A percentile compares a stretch with the other conserved stretches of the same genome.
Conservation (phyloP, 768 basidiomycete species). For the Phanerodontia chrysosporium region DNA sequence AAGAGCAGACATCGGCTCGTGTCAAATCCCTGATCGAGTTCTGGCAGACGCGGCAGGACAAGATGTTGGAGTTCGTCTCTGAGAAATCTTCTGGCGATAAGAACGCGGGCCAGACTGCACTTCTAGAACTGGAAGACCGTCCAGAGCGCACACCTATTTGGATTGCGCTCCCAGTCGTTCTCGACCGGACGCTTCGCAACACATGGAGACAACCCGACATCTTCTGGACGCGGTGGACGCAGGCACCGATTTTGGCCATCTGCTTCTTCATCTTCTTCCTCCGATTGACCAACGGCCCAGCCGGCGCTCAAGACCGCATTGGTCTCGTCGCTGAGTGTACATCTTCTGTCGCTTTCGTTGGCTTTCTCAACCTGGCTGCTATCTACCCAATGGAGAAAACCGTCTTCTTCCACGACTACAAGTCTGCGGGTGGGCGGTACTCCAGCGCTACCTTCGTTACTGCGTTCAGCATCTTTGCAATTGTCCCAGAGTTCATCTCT, state of each 20-base stretch:
- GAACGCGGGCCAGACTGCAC: not conserved
- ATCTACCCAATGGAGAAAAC: constrained; percentile 41
- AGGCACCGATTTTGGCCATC: constrained; percentile 18
- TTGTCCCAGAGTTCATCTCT: constrained; percentile 19
- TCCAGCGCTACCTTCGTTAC: constrained; percentile 32
- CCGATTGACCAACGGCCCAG: constrained; percentile 30
- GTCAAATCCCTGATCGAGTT: constrained; percentile 5
- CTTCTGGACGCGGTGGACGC: constrained; percentile 13
- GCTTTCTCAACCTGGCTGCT: constrained; percentile 26
- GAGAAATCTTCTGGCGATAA: not conserved
- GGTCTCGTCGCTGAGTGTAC: constrained; percentile 28
- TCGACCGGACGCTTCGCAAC: constrained; percentile 34
- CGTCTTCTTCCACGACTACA: constrained; percentile 39
- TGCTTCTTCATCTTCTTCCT: constrained; percentile 36
- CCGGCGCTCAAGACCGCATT: constrained; percentile 38
- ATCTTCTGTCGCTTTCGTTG: constrained; percentile 32
- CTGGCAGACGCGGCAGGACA: constrained; percentile 7
- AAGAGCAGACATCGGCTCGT: constrained; percentile 8
- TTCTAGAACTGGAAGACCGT: constrained; percentile 10
- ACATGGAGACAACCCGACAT: constrained; percentile 35
- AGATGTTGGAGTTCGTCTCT: not conserved
- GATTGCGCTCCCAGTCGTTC: constrained; percentile 34
- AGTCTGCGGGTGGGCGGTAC: constrained; percentile 33
- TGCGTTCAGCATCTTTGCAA: constrained; percentile 20
- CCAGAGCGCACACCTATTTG: constrained; percentile 28